Conservation (phyloP, 192 early-diverging fungal species). For the Umbelopsis ramanniana region DNA sequence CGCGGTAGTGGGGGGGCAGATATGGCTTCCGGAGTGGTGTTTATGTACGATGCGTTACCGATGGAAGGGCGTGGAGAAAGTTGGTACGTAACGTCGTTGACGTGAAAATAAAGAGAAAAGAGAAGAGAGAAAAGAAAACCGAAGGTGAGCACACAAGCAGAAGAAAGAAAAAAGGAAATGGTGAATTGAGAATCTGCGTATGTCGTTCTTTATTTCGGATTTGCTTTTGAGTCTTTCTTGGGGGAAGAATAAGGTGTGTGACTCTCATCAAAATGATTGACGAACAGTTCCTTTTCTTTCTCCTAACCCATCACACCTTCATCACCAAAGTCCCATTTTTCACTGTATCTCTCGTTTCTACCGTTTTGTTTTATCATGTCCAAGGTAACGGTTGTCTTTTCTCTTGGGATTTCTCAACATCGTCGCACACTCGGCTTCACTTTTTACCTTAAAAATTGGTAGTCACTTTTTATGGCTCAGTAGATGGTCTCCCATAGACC, state of each 20-base stretch:
- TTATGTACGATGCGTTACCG: background rate
- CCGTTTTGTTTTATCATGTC: too few species aligned
- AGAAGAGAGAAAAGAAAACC: background rate
- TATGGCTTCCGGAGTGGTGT: too few species aligned
- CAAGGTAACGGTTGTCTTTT: background rate
- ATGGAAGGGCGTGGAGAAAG: background rate
- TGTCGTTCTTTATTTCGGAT: conserved; percentile 24
- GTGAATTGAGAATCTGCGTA: conserved; percentile 12
- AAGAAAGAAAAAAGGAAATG: background rate
- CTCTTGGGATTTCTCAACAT: background rate
- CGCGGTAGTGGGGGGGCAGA: too few species aligned
- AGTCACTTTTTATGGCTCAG: background rate
- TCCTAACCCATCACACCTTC: background rate
- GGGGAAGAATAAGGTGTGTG: conserved; percentile 9
- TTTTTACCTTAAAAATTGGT: conserved; percentile 6
- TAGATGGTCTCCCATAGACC: too few species aligned
- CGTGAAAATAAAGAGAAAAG: background rate
- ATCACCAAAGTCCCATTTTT: too few species aligned
- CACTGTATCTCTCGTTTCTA: too few species aligned
- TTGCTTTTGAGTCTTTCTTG: conserved; percentile 13
- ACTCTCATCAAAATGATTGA: conserved; percentile 5
- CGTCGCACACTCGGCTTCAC: conserved; percentile 12
- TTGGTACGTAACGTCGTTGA: background rate
- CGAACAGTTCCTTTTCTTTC: background rate
- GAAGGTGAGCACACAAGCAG: background rate